Evolutionary conservation across 106 monocot species (phyloP).

Genomic region (Phalaenopsis aphrodite): DNA sequence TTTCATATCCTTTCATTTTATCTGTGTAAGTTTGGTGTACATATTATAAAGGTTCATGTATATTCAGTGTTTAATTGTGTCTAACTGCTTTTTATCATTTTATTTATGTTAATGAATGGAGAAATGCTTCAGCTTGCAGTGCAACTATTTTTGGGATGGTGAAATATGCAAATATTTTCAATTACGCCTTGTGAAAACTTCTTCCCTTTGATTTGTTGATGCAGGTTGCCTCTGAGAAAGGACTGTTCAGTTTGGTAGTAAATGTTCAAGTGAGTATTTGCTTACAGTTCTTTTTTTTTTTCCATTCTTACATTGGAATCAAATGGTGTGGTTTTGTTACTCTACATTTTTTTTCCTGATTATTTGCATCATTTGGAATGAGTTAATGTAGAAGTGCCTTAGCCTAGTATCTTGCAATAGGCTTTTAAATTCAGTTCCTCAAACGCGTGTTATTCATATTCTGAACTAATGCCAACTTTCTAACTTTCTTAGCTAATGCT

Average conservation of each 20-base stretch:
- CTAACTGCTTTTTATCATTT: neutral
- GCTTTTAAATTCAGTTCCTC: neutral
- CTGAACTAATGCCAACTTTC: neutral
- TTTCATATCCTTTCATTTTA: neutral
- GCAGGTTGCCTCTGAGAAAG: constrained; percentile 92
- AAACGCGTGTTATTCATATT: neutral
- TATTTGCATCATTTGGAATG: neutral
- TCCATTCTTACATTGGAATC: neutral
- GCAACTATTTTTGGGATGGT: neutral
- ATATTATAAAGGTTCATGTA: neutral
- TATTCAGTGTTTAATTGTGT: neutral
- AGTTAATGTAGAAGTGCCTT: neutral
- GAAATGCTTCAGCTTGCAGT: neutral
- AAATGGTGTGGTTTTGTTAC: neutral
- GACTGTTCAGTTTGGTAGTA: constrained; percentile 64
- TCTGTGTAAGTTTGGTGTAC: neutral
- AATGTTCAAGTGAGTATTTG: constrained; percentile 80
- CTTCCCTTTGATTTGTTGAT: constrained; percentile 3
- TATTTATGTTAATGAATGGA: neutral
- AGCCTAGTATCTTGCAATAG: neutral
- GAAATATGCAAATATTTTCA: neutral
- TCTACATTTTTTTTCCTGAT: neutral
- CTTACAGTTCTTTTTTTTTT: neutral
- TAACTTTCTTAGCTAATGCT: neutral
- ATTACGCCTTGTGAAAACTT: neutral